phyloP scores from a whole-genome alignment of 768 basidiomycete genomes.

The Lactarius evosmus region DNA sequence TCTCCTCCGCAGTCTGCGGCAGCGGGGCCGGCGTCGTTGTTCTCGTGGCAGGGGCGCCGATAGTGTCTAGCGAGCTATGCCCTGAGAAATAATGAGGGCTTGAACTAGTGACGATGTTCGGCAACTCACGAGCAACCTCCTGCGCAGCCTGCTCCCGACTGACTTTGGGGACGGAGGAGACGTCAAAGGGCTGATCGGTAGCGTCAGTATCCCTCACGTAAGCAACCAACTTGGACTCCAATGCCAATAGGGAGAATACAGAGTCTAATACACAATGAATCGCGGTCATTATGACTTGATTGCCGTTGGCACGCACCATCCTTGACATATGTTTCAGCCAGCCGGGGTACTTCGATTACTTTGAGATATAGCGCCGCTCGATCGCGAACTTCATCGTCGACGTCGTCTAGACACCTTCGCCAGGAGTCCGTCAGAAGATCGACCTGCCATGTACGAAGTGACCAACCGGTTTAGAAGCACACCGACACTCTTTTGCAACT shows the following conservation, averaged over 20 bases:
- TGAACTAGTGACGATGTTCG: neutral
- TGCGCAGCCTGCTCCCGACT: conserved; percentile 89
- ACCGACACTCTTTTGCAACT: conserved; percentile 79
- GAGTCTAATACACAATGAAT: conserved; percentile 58
- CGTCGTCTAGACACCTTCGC: conserved; percentile 88
- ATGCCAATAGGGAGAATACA: conserved; percentile 82
- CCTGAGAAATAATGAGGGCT: conserved; percentile 41
- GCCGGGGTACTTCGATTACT: conserved; percentile 69
- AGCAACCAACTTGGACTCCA: conserved; percentile 89
- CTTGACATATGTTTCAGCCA: conserved; percentile 86
- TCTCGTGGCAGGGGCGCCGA: conserved; percentile 64
- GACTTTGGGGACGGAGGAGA: conserved; percentile 85
- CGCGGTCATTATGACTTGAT: neutral
- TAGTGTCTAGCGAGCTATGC: conserved; percentile 83
- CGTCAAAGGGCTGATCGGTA: conserved; percentile 73
- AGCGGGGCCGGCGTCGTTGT: conserved; percentile 59
- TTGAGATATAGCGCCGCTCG: conserved; percentile 93
- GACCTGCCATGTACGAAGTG: conserved; percentile 12
- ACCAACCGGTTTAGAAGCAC: conserved; percentile 81
- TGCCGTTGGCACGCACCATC: conserved; percentile 58
- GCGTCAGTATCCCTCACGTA: conserved; percentile 86
- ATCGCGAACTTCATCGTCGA: conserved; percentile 98
- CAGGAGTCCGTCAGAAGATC: conserved; percentile 6
- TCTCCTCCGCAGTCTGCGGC: conserved; percentile 81
- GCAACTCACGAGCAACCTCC: conserved; percentile 76